These are phyloP conservation scores for Juncus effusus DNA, from an alignment of 176 grass and related monocot species.

Conservation along the genomic window DNA sequence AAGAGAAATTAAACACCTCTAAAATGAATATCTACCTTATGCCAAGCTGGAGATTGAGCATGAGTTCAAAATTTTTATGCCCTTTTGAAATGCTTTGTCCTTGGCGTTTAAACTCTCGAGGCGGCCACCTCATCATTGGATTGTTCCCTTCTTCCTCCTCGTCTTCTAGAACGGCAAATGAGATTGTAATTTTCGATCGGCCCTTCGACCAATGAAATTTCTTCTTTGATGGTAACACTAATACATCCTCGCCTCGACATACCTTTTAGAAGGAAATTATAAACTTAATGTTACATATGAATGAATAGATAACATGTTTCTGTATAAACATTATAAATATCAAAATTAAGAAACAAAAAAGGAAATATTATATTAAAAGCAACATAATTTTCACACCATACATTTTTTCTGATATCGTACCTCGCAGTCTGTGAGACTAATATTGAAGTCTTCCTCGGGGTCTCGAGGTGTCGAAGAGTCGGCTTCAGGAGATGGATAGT, in stretches of 20 bases:
- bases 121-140: slow-evolving; percentile 49
- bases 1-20: not conserved
- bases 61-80: slow-evolving; percentile 90
- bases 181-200: slow-evolving; percentile 25
- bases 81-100: slow-evolving; percentile 79
- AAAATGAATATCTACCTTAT: slow-evolving; percentile 53
- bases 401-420: not conserved
- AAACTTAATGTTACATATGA: not conserved
- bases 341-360: not conserved
- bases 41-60: slow-evolving; percentile 96
- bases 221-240: slow-evolving; percentile 23
- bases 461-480: slow-evolving; percentile 60
- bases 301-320: not conserved
- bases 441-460: slow-evolving; percentile 65
- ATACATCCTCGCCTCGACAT: slow-evolving; percentile 11
- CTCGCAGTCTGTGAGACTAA: slow-evolving; percentile 48
- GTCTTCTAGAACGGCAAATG: slow-evolving; percentile 19
- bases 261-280: not conserved
- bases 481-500: slow-evolving; percentile 64
- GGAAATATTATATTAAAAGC: not conserved
- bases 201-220: slow-evolving; percentile 18
- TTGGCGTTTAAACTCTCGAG: slow-evolving; percentile 50
- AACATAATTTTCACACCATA: not conserved
- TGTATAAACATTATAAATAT: not conserved
- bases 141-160: slow-evolving; percentile 14